Conservation (phyloP, 306 rosid genomes). For the Malus sylvestris region DNA sequence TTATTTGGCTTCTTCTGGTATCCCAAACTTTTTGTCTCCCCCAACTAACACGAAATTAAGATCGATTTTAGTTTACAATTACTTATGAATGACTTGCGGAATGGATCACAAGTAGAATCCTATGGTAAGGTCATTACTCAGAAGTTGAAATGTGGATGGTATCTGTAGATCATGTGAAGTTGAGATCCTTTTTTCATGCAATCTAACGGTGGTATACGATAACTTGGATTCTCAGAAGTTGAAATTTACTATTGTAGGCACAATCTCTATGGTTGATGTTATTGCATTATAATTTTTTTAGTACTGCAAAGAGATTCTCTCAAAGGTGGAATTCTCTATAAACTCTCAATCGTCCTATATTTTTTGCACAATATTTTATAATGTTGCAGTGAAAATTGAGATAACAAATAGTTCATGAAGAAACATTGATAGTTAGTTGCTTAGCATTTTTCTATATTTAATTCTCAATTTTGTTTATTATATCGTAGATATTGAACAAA, state of each 20-base stretch:
- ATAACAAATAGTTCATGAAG: fast-evolving
- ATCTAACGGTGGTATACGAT: background rate
- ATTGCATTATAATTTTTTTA: too few species aligned
- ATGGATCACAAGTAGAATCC: constrained; percentile 22
- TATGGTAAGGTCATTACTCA: background rate
- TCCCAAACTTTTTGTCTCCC: constrained; percentile 24
- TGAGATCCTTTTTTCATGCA: background rate
- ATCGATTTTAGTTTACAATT: constrained; percentile 8
- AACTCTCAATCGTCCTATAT: fast-evolving
- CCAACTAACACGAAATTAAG: background rate
- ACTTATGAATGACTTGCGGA: background rate
- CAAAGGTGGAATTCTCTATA: too few species aligned
- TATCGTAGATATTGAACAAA: too few species aligned
- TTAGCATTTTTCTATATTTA: too few species aligned
- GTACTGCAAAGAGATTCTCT: too few species aligned
- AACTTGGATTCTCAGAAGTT: background rate
- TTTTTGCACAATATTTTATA: too few species aligned
- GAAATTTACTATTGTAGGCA: background rate
- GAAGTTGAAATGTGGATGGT: background rate
- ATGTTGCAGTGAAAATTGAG: too few species aligned
- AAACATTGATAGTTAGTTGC: too few species aligned
- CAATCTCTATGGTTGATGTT: background rate
- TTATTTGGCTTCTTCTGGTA: constrained; percentile 25
- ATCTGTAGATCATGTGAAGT: background rate
- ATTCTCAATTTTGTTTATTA: too few species aligned